Percentiles rank a stretch among this genome's conserved stretches.
Conservation (phyloP, 2,329 filamentous ascomycete genomes). For the Epichloe sibirici region DNA sequence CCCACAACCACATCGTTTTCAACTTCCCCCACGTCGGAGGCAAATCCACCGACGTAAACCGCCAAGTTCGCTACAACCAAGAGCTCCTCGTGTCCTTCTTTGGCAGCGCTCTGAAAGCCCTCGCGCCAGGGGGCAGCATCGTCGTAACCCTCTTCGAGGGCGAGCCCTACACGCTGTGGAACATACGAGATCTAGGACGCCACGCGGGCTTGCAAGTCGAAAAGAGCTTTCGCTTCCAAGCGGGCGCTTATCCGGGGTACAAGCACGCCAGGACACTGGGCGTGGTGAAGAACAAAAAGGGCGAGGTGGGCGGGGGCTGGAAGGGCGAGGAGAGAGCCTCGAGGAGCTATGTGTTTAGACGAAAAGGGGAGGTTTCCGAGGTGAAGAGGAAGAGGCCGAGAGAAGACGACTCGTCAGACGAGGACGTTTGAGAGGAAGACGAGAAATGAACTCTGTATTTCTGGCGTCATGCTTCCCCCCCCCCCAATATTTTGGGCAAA, state of each 20-base stretch:
- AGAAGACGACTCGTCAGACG: slow-evolving; percentile 7
- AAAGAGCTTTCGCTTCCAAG: slow-evolving; percentile 57
- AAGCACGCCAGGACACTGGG: slow-evolving; percentile 62
- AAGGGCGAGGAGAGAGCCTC: slow-evolving; percentile 31
- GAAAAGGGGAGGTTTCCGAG: slow-evolving; percentile 37
- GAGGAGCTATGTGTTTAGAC: slow-evolving; percentile 50
- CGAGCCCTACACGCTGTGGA: slow-evolving; percentile 93
- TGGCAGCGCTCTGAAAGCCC: slow-evolving; percentile 29
- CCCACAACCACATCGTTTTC: slow-evolving; percentile 74
- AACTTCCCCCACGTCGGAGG: slow-evolving; percentile 97
- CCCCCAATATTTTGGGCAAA: too few relatives aligned
- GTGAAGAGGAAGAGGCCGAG: slow-evolving; percentile 20
- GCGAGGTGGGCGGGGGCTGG: slow-evolving; percentile 30
- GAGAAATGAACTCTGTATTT: not conserved
- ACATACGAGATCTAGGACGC: slow-evolving; percentile 74
- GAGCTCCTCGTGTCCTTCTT: slow-evolving; percentile 63
- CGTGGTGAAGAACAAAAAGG: slow-evolving; percentile 38
- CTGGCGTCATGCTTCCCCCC: too few relatives aligned
- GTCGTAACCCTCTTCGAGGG: slow-evolving; percentile 85
- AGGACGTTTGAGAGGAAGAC: slow-evolving; percentile 18
- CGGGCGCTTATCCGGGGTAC: slow-evolving; percentile 59
- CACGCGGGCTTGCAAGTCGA: slow-evolving; percentile 61
- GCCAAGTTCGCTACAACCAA: slow-evolving; percentile 88
- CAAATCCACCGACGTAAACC: slow-evolving; percentile 81
- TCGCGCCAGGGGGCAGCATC: slow-evolving; percentile 44